Evolutionary conservation across 192 early-diverging fungal genomes (phyloP), one percentile per base, ranked within the genome.

Genomic region (Spizellomyces punctatus): DNA sequence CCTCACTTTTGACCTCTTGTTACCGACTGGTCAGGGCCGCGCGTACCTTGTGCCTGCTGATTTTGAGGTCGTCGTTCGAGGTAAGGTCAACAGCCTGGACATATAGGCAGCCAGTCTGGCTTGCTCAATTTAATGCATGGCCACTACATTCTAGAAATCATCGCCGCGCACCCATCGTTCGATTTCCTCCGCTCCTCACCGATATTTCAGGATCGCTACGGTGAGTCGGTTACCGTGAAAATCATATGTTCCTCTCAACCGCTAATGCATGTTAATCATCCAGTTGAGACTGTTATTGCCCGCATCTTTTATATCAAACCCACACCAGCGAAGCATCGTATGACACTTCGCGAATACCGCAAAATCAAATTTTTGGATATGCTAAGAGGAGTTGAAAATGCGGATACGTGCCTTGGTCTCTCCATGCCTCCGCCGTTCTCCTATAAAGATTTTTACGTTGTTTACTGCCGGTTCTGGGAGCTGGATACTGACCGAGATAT

Each of bases 361-460:
- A 84, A 84, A 57, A 77, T 77, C n/a, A 73, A 83, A 10, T 89
- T 96, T 58, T 73, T 85, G 9, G 81, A 90, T 44, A 82, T 86
- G 16, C 64, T 98, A 36, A 71, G 79, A 9, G 75, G 81, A 8
- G 75, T 96, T 49, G 91, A 93, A 67, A 72, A 68, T 14, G 84
- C 86, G 10, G 85, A 90, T 55, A 92, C 16, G 2, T 65, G 64
- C 46, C 48, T 74, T 4, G 17, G 42, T 10, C 44, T 71, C 5
- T n/a, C 6, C 78, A 91, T 80, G 88, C 85, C 16, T 87, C 91
- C 42, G 90, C 91, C 75, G 83, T 98, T 98, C 67, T 96, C 94
- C 10, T 98, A 98, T 82, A 94, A 95, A 76, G 94, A 96, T 74
- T 98, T 96, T 74, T 98, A 98, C 74, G 95, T 98, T 17, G 85